Evolutionary conservation across 1,284 basidiomycete genomes (phyloP), one percentile per base, ranked within the genome.

Genomic region (Exobasidium cylindrosporum): DNA sequence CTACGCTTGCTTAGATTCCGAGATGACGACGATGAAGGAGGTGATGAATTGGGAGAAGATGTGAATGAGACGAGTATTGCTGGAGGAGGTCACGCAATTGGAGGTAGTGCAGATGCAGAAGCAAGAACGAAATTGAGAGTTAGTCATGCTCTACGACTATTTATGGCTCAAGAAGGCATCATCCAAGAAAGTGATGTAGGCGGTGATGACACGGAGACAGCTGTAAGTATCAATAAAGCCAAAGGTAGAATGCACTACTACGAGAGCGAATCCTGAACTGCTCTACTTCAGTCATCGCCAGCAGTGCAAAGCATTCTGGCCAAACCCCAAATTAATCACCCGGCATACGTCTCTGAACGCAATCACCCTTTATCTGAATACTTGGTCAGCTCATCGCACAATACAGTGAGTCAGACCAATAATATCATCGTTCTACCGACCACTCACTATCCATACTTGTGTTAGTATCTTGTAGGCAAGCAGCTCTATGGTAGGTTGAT

Each of bases 301-400:
- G 63, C 71, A 1, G 58, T 74, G 30, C 66, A 69, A 31, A 44
- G 30, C 10, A 54, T 73, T 10, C 58, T 74, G 4, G 67, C 68
- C 40, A 57, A 64, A 23, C 69, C 73, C 3, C 72, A 73, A 58
- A 68, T 74, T 53, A 50, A 64, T 0, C 69, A 72, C 0, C 72
- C 74, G 1, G 63, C 54, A 2, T 66, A 67, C 44, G 67, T 72
- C 5, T 59, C 60, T 24, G 74, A 76, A 52, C 69, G 70, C 21
- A 54, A 53, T 35, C 58, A 72, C 14, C 69, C 72, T 1, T 49
- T 76, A 4, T 65, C 68, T 57, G 65, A 69, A 40, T 78, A 78
- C 68, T 73, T 69, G 53, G 67, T 78, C 59, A 86, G 85, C 11
- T 86, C 86, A 0, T 87, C 86, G 0, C 86, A 87, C 66, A 87